Evolutionary conservation across 129 eudicot species (phyloP).

Genomic region (Daucus carota): DNA sequence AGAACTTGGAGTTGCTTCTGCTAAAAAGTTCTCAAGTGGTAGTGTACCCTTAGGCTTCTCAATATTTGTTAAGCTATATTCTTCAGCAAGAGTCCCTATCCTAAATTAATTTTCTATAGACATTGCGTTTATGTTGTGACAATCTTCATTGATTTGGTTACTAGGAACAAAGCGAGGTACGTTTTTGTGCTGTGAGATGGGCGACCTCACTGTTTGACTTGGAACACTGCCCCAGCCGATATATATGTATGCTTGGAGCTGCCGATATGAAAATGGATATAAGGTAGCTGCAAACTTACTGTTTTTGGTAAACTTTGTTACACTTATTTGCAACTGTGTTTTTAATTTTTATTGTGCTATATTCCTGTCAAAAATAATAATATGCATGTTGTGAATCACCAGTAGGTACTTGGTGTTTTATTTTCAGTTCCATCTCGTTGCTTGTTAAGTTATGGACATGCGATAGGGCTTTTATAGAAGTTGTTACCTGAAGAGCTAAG

Average conservation of each 20-base stretch:
- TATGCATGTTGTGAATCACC: background rate
- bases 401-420: background rate
- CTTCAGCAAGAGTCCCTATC: background rate
- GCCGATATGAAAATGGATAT: slow-evolving; percentile 82
- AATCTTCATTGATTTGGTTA: slow-evolving; percentile 13
- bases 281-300: slow-evolving; percentile 35
- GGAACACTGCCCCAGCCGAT: slow-evolving; percentile 88
- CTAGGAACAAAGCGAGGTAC: slow-evolving; percentile 92
- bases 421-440: background rate
- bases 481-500: background rate
- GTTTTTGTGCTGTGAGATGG: slow-evolving; percentile 98
- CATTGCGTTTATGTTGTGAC: slow-evolving; percentile 1
- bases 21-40: slow-evolving; percentile 84
- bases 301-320: background rate
- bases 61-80: background rate
- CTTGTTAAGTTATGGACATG: background rate
- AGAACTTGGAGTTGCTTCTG: slow-evolving; percentile 69
- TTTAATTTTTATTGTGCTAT: background rate
- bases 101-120: background rate
- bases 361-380: background rate
- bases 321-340: background rate
- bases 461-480: background rate
- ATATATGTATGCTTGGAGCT: slow-evolving; percentile 89
- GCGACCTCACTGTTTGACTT: slow-evolving; percentile 78
- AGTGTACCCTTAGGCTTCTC: slow-evolving; percentile 16